Evolutionary conservation across 192 early-diverging fungal genomes (phyloP), one percentile per base, ranked within the genome.

Genomic region (Spizellomyces punctatus): DNA sequence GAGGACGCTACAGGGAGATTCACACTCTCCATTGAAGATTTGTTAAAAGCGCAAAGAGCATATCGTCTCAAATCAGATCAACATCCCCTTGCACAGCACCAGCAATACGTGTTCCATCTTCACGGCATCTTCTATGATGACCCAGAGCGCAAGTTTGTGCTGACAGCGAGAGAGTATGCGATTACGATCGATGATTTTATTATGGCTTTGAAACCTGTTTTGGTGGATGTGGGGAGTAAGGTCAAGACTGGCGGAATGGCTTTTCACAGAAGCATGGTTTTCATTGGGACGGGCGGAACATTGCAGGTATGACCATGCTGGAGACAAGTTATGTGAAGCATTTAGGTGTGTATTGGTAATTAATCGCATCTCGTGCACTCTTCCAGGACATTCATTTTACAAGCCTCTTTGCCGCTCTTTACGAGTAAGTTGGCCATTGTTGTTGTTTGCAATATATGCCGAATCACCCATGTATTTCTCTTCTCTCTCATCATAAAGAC

Each of bases 111-210:
- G 16, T 72, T 72, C 54, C 61, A 72, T 55, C 62, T 72, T 12
- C 71, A 72, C 44, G 71, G 71, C 1, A 64, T 64, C 19, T 72
- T 64, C 36, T 72, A 72, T 58, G 71, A 72, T 52, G 71, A 72
- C 62, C 71, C 71, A 8, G 71, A 72, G 55, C 71, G 71, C 46
- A 72, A 72, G 50, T 72, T 72, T 57, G 71, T 72, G 47, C 63
- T 72, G 48, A 72, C 71, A 8, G 41, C 62, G 36, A 22, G 49
- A 54, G 71, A 72, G 50, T 72, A 72, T 41, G 71, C 71, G 7
- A 56, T 57, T n/a, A 72, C 71, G 21, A 72, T 72, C 19, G 71
- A 72, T 45, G 71, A 72, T 36, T 72, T 72, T 48, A 72, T 72
- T 44, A 64, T 72, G 71, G 71, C 71, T 46, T 56, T 72, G 7